Evolutionary conservation across 805 yeast species (phyloP), one percentile per base, ranked within the genome.

Genomic region (Metschnikowia shivogae): DNA sequence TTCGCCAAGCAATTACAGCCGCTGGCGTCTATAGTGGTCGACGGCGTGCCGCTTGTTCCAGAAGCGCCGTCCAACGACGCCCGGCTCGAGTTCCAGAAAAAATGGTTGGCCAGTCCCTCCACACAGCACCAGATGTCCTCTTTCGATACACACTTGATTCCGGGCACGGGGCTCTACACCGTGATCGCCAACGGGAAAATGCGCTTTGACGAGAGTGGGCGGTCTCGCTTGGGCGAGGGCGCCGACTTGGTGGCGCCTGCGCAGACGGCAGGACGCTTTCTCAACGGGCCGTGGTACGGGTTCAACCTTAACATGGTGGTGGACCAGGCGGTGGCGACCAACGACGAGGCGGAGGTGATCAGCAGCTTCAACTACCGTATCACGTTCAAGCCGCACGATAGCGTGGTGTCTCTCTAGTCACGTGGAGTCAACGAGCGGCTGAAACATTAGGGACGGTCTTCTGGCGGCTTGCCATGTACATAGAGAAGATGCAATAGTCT

Each of bases 211-310:
- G 93, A 86, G 56, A 76, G 83, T 43, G 93, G 93, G 0, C 74
- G 69, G 48, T 82, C 81, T 48, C 76, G 81, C 57, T 56, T 77
- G 24, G 89, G 89, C 2, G 85, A 82, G 44, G 72, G 79, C 17
- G 77, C 89, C 0, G 81, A 81, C 37, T 61, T 82, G 46, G 59
- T 74, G 22, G 43, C 49, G 41, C 40, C 36, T 22, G 29, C 46
- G 10, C 43, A 32, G 22, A 7, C 43, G 6, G 34, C 44, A 8
- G 52, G 58, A 7, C 72, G 85, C 58, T 72, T 80, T 2, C 43
- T 77, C 1, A 84, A 86, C 84, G 81, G 92, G 6, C 69, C 84
- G 5, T 80, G 86, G 80, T 80, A 77, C 58, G 93, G 92, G 3
- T 81, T 82, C 36, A 76, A 77, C 43, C 54, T 84, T 31, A 78